Evolutionary conservation across 2,329 filamentous ascomycete genomes (phyloP).

Genomic region (Fusarium circinatum): DNA sequence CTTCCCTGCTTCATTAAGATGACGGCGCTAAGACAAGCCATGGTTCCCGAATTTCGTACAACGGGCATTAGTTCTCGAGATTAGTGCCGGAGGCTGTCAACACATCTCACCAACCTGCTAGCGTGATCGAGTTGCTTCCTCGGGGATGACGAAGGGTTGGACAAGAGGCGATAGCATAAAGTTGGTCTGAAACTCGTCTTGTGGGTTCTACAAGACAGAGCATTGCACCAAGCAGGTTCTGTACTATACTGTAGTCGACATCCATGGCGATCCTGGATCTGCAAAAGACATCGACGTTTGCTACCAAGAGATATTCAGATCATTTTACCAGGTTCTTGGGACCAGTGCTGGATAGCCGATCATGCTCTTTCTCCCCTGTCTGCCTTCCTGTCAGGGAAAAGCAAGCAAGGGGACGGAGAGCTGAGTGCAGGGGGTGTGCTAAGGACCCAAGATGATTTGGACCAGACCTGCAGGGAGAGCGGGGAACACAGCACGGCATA

Average conservation of each 20-base stretch:
- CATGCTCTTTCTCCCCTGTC: background rate
- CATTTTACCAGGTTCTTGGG: constrained; percentile 27
- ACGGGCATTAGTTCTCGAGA: constrained; percentile 15
- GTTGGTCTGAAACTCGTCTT: background rate
- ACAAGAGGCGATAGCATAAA: constrained; percentile 3
- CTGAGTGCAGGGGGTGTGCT: constrained; percentile 20
- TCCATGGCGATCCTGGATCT: background rate
- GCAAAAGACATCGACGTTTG: background rate
- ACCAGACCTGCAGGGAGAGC: constrained; percentile 31
- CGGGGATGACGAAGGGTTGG: constrained; percentile 23
- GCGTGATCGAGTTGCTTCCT: constrained; percentile 16
- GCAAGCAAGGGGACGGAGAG: constrained; percentile 9
- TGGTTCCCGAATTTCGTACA: constrained; percentile 21
- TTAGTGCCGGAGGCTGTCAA: constrained; percentile 31
- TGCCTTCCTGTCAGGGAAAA: constrained; percentile 24
- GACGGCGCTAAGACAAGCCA: constrained; percentile 30
- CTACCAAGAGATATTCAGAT: background rate
- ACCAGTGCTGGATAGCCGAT: constrained; percentile 3
- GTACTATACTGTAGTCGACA: background rate
- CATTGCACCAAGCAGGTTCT: background rate
- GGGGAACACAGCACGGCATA: constrained; percentile 19
- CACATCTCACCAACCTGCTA: constrained; percentile 17
- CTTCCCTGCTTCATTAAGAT: constrained; percentile 12
- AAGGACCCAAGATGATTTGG: background rate
- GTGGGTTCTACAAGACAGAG: background rate